A percentile compares a stretch with the other conserved stretches of the same genome.
Conservation (phyloP, 1,284 basidiomycete species). For the Polyporus tsugae region DNA sequence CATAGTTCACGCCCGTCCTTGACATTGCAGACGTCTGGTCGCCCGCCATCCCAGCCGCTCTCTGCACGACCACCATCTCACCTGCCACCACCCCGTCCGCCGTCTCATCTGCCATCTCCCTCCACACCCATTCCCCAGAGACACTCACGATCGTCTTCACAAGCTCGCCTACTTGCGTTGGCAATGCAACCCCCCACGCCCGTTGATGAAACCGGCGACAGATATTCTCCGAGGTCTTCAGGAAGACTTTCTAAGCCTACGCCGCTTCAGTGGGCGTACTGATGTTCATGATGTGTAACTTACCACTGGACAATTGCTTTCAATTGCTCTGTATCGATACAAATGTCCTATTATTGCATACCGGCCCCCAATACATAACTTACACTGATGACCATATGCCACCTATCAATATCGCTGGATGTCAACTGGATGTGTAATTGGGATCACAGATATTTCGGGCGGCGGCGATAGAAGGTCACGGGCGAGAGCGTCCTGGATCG, state of each 20-base stretch:
- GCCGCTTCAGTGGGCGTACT: constrained; percentile 21
- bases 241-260: constrained; percentile 35
- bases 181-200: background rate
- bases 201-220: constrained; percentile 14
- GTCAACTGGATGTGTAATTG: background rate
- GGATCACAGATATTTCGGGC: background rate
- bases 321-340: constrained; percentile 28
- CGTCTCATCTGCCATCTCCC: constrained; percentile 23
- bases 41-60: constrained; percentile 6
- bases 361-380: background rate
- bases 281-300: constrained; percentile 15
- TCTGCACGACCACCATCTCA: constrained; percentile 6
- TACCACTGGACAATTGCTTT: background rate
- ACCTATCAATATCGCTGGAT: background rate
- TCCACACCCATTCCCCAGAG: constrained; percentile 20
- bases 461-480: background rate
- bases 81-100: constrained; percentile 12
- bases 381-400: background rate
- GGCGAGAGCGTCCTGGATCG: background rate
- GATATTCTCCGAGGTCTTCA: constrained; percentile 32
- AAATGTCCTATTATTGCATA: background rate
- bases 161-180: constrained; percentile 13
- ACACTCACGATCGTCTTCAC: constrained; percentile 24
- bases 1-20: constrained; percentile 1
- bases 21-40: constrained; percentile 5